A percentile compares a stretch with the other conserved stretches of the same genome.
Evolutionary conservation across 352 stramenopile species (phyloP).

Genomic region (Phytopythium oedochilum): DNA sequence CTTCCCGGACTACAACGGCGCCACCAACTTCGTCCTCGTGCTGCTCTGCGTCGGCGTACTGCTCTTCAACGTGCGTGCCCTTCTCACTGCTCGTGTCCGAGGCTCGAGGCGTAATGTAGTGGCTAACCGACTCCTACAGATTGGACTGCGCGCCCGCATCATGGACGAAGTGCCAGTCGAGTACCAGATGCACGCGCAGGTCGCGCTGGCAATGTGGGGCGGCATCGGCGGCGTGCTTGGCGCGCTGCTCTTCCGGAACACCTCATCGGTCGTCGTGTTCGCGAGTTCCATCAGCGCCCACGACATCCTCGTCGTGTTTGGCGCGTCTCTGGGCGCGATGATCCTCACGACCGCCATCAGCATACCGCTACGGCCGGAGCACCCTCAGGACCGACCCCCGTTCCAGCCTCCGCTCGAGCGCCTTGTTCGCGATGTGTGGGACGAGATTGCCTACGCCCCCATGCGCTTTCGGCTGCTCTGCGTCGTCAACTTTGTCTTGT

Average conservation of each 20-base stretch:
- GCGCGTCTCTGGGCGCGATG: constrained; percentile 40
- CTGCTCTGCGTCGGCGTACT: constrained; percentile 56
- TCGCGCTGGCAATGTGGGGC: constrained; percentile 61
- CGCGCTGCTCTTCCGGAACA: constrained; percentile 61
- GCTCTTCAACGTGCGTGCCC: constrained; percentile 41
- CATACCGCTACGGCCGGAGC: constrained; percentile 54
- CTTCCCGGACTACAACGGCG: constrained; percentile 33
- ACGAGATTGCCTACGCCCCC: constrained; percentile 60
- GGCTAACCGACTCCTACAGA: constrained; percentile 17
- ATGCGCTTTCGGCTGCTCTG: constrained; percentile 65
- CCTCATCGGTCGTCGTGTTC: constrained; percentile 63
- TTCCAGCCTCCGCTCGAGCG: constrained; percentile 52
- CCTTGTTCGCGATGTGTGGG: constrained; percentile 47
- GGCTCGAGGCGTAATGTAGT: neutral
- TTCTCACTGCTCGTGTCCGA: neutral
- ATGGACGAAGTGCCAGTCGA: constrained; percentile 76
- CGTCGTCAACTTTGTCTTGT: constrained; percentile 67
- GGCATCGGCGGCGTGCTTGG: constrained; percentile 54
- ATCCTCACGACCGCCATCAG: constrained; percentile 43
- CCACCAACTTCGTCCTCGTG: constrained; percentile 53
- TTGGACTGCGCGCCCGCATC: constrained; percentile 57
- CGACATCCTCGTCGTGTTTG: constrained; percentile 65
- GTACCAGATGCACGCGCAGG: constrained; percentile 76
- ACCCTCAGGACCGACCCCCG: constrained; percentile 46
- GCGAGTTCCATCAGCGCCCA: constrained; percentile 59